These are phyloP conservation scores for Ophiocordyceps robertsii DNA, from an alignment of 2,329 filamentous ascomycete genomes.

Conservation along the genomic window DNA sequence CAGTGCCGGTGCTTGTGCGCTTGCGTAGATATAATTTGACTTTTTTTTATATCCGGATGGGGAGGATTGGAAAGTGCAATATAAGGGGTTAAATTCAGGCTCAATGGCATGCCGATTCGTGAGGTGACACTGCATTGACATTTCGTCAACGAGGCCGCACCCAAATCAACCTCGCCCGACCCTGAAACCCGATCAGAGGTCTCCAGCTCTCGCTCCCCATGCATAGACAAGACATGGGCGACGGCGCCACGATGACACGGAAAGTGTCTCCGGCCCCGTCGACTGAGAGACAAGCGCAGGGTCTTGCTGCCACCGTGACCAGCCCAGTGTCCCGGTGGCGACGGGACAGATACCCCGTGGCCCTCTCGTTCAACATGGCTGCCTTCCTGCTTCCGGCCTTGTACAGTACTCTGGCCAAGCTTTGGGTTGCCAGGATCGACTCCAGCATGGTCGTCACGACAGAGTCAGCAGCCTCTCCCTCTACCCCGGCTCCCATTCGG, in stretches of 20 bases:
- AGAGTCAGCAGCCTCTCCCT: conserved; percentile 7
- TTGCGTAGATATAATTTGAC: too few relatives aligned
- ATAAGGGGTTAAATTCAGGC: too few relatives aligned
- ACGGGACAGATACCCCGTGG: conserved; percentile 32
- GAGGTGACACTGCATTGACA: too few relatives aligned
- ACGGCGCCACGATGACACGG: not conserved
- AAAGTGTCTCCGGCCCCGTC: not conserved
- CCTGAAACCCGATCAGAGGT: too few relatives aligned
- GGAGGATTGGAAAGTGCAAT: too few relatives aligned
- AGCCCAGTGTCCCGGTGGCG: not conserved
- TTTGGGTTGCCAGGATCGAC: conserved; percentile 60
- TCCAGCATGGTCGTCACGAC: conserved; percentile 26
- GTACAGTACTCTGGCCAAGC: conserved; percentile 52
- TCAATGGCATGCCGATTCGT: too few relatives aligned
- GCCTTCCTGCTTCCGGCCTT: conserved; percentile 54
- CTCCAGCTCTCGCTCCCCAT: too few relatives aligned
- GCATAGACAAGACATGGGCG: too few relatives aligned
- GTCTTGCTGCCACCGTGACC: not conserved
- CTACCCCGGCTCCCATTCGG: not conserved
- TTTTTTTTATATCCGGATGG: too few relatives aligned
- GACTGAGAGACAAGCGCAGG: not conserved
- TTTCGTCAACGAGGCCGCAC: too few relatives aligned
- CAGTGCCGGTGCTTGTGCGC: too few relatives aligned
- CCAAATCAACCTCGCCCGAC: too few relatives aligned
- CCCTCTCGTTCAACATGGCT: conserved; percentile 47